Base-by-base conservation (phyloP, 2,329 filamentous ascomycete species). In the Aspergillus thermomutatus region DNA sequence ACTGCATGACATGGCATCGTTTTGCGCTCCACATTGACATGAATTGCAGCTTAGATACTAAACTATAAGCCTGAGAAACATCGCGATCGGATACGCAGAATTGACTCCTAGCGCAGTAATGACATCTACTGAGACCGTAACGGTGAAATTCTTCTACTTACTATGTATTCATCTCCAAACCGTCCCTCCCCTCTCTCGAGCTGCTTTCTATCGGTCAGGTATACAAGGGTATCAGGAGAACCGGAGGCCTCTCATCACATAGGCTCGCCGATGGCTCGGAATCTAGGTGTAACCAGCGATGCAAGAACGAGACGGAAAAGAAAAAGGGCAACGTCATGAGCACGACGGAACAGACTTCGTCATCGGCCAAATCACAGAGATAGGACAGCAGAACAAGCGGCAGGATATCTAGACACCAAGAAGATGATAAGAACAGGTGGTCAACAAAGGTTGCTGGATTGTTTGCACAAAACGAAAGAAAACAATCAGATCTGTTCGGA, bases 401-500 rank as follows among this genome's bases (percentile, higher is more conserved):
- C 19, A 49, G 52, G 52, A 54, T 54, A 54, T 54, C 52, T 40
- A 27, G 21, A 28, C 37, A 46, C 21, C 23, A n/a, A 19, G 26
- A 47, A 37, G 41, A 27, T 8, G 6, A 19, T 26, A 26, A 28
- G 31, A 21, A 46, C 26, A 25, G 31, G 34, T 37, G 26, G 28
- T 21, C 11, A 51, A 19, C 6, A 25, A 43, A 10, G 14, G 28
- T 23, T 14, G 50, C 14, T 17, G 21, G 8, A 9, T 23, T 45
- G 10, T 4, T 19, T 45, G 21, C 21, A 21, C 41, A 10, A 45
- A 45, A 45, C n/a, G 19, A 19, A 11, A 45, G 8, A 23, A 45
- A 21, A 45, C 41, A 23, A 23, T 63, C 60, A 64, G 61, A 60
- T 62, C 65, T 64, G 55, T 59, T 59, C 63, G 58, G 53, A 50